Evolutionary conservation across 257 asterid genomes (phyloP), one percentile per base, ranked within the genome.

Genomic region (Jacaranda copaia): DNA sequence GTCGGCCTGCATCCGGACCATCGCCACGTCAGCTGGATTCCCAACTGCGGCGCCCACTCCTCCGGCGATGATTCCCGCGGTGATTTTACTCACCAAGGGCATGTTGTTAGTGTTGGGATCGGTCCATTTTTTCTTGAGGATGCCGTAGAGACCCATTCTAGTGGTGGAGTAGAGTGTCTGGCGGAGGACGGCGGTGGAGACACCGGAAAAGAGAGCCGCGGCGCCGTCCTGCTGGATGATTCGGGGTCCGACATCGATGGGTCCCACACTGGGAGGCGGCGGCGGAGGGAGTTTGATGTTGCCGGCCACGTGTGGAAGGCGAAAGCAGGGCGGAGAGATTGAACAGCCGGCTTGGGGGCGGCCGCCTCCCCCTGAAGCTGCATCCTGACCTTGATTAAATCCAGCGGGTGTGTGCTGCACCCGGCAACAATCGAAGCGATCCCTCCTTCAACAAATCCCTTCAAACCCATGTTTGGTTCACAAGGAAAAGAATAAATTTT

Each of bases 1-100:
- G 62, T 90, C 96, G 3, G 96, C 96, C 76, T 90, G 93, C 96
- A 90, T 90, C 0, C 93, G 84, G 6, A 90, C 96, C 96, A 90
- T 90, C 0, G 96, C 93, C 71, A 90, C 90, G 73, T 90, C 96
- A 0, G 96, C 96, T 0, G 96, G 96, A 82, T 90, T 88, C 5
- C 96, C 93, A 9, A 90, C 93, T 5, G 93, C 90, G 20, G 93
- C 96, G 19, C 96, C 96, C 11, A 90, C 70, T 2, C 82, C 93
- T 0, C 96, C 93, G 43, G 96, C 90, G 4, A 90, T 42, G 12
- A 88, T 78, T 0, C 96, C 96, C 18, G 93, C 93, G 0, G 82
- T 69, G 36, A 88, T 81, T 62, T 90, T 88, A 1, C 79, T 77
- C 8, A 79, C 10, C 1, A 90, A 60, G 0, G 93, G 76, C 46